Percentiles rank a stretch among this genome's conserved stretches.
These are phyloP conservation scores for Leavenworthia alabamica DNA, from an alignment of 345 rosid species.

Conservation along the genomic window DNA sequence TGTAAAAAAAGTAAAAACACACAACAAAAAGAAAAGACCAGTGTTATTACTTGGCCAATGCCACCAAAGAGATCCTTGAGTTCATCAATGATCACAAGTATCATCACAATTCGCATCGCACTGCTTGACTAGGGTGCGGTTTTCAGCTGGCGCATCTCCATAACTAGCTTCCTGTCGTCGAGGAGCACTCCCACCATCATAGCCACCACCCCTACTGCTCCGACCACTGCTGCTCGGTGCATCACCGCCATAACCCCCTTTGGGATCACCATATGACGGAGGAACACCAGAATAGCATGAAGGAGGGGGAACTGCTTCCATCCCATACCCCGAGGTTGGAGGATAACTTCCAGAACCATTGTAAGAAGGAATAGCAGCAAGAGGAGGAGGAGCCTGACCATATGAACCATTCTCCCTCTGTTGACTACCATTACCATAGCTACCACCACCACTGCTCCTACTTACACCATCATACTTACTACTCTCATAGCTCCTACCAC, in stretches of 20 bases:
- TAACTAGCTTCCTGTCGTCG: conserved; percentile 49
- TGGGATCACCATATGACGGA: conserved; percentile 72
- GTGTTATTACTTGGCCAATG: conserved; percentile 82
- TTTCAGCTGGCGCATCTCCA: conserved; percentile 39
- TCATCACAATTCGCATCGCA: conserved; percentile 80
- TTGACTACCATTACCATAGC: too few species aligned
- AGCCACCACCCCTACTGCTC: conserved; percentile 58
- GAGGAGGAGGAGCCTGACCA: conserved; percentile 62
- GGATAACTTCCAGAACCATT: conserved; percentile 53
- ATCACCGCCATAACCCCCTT: conserved; percentile 58
- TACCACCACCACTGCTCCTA: conserved; percentile 62
- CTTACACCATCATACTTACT: conserved; percentile 45
- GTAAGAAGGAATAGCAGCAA: conserved; percentile 56
- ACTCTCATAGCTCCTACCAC: conserved; percentile 51
- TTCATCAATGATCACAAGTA: conserved; percentile 73
- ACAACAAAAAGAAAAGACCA: conserved; percentile 24
- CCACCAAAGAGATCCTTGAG: conserved; percentile 90
- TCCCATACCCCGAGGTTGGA: conserved; percentile 69
- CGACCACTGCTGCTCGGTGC: conserved; percentile 39
- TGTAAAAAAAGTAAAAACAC: background rate
- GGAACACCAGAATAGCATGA: conserved; percentile 81
- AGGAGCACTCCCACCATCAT: conserved; percentile 51
- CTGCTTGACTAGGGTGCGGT: conserved; percentile 61
- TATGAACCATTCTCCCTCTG: conserved; percentile 55
- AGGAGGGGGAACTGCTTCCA: conserved; percentile 83